phyloP scores from a whole-genome alignment of 306 rosid genomes.

The Purshia tridentata region DNA sequence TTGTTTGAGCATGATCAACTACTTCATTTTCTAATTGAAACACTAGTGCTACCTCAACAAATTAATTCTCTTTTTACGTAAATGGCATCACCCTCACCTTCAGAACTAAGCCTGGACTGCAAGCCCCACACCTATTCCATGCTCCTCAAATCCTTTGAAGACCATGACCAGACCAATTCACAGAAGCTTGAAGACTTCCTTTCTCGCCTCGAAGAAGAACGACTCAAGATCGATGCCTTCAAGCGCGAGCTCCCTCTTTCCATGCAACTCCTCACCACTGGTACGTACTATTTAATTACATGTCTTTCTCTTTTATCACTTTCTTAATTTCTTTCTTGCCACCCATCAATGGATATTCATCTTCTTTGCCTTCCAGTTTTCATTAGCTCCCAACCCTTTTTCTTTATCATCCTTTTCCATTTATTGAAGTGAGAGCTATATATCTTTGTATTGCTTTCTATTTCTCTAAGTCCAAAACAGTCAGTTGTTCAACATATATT shows the following conservation, averaged over 20 bases:
- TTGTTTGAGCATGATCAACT: conserved; percentile 31
- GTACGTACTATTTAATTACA: conserved; percentile 42
- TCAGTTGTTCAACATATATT: conserved; percentile 2
- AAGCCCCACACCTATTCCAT: conserved; percentile 79
- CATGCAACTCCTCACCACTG: conserved; percentile 97
- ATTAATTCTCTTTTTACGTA: background rate
- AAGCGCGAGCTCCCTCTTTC: conserved; percentile 99
- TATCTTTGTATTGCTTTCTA: too few relatives aligned
- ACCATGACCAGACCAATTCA: conserved; percentile 47
- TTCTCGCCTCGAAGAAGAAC: conserved; percentile 84
- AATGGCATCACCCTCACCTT: conserved; percentile 87
- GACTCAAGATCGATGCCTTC: conserved; percentile 95
- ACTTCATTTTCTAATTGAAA: background rate
- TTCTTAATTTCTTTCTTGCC: too few relatives aligned
- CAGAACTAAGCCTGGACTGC: conserved; percentile 78
- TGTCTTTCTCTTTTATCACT: too few relatives aligned
- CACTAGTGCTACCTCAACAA: background rate
- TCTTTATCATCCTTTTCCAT: conserved; percentile 32
- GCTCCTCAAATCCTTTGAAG: conserved; percentile 78
- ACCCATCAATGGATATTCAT: conserved; percentile 6
- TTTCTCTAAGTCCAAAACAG: conserved; percentile 12
- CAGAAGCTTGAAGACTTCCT: conserved; percentile 83
- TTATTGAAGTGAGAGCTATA: conserved; percentile 28
- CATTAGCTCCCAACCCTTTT: conserved; percentile 20
- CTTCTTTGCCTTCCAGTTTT: background rate